Evolutionary conservation across 345 rosid genomes (phyloP), one percentile per base, ranked within the genome.

Genomic region (Syzygium aqueum): DNA sequence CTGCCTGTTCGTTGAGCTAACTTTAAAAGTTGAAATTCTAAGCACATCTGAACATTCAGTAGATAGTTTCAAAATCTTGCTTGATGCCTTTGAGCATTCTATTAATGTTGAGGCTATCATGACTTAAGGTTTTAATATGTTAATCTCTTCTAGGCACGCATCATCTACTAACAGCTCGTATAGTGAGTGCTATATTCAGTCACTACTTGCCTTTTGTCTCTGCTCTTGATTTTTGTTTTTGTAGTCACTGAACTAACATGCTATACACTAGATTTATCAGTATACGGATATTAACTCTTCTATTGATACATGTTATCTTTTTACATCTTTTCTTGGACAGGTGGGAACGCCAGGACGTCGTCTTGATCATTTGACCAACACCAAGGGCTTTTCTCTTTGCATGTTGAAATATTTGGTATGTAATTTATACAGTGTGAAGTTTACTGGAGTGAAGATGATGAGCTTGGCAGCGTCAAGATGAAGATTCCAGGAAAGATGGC

Each of bases 281-380:
- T 12, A 73, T 73, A 73, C 13, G 21, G 8, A 25, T 73, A 73
- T 19, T 19, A 33, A 9, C 13, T 19, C 80, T 73, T 33, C 49
- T 37, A 27, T 9, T 73, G 46, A 37, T 33, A 33, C 80, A 19
- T 57, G 43, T 30, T 86, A 12, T 23, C 28, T 53, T 67, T 67
- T 88, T 85, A n/a, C 77, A 17, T 59, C 33, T 49, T 51, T 16
- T 85, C 87, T 40, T 83, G 85, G 61, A 19, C 56, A 96, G 99
- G 99, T 96, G 90, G 99, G 92, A 52, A 97, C 99, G 17, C 99
- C 99, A 88, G 99, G 98, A 84, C 97, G 99, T 77, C 95, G 95
- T 33, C 88, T 95, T 92, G 99, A 97, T 91, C 99, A 97, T 87
- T 85, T 97, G 89, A 86, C 94, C 63, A 95, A 94, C 91, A 95